phyloP scores from a whole-genome alignment of 2,329 filamentous ascomycete genomes.

The Hymenoscyphus linearis region DNA sequence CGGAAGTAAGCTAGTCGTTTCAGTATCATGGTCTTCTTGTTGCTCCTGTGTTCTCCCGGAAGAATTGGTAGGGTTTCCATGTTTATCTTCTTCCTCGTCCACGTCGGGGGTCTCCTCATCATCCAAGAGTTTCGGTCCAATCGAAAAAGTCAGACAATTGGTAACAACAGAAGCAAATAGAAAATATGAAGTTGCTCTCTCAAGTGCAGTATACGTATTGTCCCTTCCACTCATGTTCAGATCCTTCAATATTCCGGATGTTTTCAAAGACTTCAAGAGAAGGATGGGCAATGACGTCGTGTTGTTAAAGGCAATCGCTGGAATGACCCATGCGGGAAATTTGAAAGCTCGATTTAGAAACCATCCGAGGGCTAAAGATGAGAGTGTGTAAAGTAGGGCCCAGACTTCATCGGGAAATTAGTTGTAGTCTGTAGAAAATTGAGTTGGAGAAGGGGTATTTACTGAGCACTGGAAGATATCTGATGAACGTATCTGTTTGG shows the following conservation, averaged over 20 bases:
- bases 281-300: conserved; percentile 49
- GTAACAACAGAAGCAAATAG: conserved; percentile 57
- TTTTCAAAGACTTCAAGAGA: conserved; percentile 37
- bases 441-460: conserved; percentile 12
- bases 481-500: conserved; percentile 39
- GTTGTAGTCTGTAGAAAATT: not conserved
- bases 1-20: conserved; percentile 21
- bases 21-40: conserved; percentile 21
- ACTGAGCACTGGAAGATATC: conserved; percentile 46
- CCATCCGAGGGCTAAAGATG: conserved; percentile 44
- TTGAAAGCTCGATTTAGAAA: conserved; percentile 40
- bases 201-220: conserved; percentile 42
- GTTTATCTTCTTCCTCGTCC: conserved; percentile 18
- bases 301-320: conserved; percentile 52
- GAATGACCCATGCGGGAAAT: conserved; percentile 48
- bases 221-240: conserved; percentile 39
- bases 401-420: conserved; percentile 36
- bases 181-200: conserved; percentile 59
- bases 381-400: conserved; percentile 44
- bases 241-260: conserved; percentile 47
- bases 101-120: conserved; percentile 25
- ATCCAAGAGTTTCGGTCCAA: conserved; percentile 54
- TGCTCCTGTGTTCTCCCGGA: conserved; percentile 26
- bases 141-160: conserved; percentile 57
- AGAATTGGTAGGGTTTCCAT: conserved; percentile 17